Conservation (phyloP, 305 asterid species). For the Solanum chacoense region DNA sequence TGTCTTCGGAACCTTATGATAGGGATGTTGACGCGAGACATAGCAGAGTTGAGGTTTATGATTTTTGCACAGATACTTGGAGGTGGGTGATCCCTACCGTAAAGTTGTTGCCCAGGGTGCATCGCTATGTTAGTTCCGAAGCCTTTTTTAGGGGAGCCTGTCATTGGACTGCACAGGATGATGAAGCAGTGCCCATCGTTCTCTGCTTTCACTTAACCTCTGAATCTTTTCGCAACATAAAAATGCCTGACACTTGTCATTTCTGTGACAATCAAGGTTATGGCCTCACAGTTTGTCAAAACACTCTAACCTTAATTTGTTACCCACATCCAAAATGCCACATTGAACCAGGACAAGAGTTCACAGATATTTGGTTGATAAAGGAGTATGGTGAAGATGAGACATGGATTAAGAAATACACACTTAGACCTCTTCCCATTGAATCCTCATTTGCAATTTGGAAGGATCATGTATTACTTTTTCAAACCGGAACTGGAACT, state of each 20-base stretch:
- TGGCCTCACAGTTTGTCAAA: neutral
- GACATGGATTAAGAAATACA: too few species aligned
- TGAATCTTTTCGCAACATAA: neutral
- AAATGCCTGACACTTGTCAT: neutral
- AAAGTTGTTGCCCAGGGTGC: neutral
- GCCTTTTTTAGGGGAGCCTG: neutral
- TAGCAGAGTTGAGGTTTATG: neutral
- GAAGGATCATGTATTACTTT: too few species aligned
- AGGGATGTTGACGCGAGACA: neutral
- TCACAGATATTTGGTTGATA: too few species aligned
- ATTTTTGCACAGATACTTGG: constrained; percentile 1
- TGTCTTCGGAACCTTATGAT: neutral
- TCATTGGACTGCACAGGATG: neutral
- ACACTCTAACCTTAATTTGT: neutral
- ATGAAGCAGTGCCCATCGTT: neutral
- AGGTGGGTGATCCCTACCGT: neutral
- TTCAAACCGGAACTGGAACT: too few species aligned
- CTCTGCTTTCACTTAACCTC: neutral
- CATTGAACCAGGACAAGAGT: too few species aligned
- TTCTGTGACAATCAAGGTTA: neutral
- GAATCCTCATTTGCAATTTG: too few species aligned
- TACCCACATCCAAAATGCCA: neutral
- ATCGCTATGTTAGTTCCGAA: neutral
- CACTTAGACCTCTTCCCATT: too few species aligned
- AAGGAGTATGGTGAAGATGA: too few species aligned